Evolutionary conservation across 495 filamentous ascomycete species (phyloP).

Genomic region (Trichoderma parareesei): DNA sequence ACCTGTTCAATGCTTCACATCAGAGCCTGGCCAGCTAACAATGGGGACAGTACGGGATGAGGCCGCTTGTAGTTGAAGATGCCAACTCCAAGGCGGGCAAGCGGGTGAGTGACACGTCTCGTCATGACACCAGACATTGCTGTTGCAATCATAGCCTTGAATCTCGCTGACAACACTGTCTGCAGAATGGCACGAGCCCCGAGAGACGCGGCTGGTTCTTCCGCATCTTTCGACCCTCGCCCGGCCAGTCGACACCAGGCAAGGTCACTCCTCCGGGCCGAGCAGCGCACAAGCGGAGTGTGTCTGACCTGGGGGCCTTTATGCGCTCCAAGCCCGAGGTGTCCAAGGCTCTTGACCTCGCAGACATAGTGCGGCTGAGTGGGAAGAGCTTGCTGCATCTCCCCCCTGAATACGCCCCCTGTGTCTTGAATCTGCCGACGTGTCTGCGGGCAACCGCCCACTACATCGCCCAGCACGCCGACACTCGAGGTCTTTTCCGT

Average conservation of each 20-base stretch:
- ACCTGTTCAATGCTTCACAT: not conserved
- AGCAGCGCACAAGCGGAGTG: slow-evolving; percentile 22
- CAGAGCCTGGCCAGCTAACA: slow-evolving; percentile 13
- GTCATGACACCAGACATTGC: not conserved
- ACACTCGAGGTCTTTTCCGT: slow-evolving; percentile 55
- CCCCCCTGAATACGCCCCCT: slow-evolving; percentile 57
- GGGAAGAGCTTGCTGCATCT: slow-evolving; percentile 61
- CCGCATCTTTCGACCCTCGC: not conserved
- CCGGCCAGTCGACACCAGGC: not conserved
- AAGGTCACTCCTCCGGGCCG: not conserved
- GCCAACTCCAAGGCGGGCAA: slow-evolving; percentile 5
- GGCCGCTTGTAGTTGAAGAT: slow-evolving; percentile 23
- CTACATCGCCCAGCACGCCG: slow-evolving; percentile 51
- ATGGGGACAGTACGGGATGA: slow-evolving; percentile 31
- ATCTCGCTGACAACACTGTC: too few relatives aligned
- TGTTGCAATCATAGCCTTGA: too few relatives aligned
- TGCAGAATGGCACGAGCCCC: not conserved
- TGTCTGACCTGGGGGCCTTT: slow-evolving; percentile 44
- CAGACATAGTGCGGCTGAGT: slow-evolving; percentile 61
- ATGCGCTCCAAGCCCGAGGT: slow-evolving; percentile 43
- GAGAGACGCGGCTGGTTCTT: not conserved
- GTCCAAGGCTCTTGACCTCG: slow-evolving; percentile 53
- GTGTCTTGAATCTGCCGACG: slow-evolving; percentile 57
- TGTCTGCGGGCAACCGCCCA: slow-evolving; percentile 65
- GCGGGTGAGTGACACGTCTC: not conserved